A percentile compares a stretch with the other conserved stretches of the same genome.
Evolutionary conservation across 768 basidiomycete species (phyloP).

Genomic region (Zangia roseola): DNA sequence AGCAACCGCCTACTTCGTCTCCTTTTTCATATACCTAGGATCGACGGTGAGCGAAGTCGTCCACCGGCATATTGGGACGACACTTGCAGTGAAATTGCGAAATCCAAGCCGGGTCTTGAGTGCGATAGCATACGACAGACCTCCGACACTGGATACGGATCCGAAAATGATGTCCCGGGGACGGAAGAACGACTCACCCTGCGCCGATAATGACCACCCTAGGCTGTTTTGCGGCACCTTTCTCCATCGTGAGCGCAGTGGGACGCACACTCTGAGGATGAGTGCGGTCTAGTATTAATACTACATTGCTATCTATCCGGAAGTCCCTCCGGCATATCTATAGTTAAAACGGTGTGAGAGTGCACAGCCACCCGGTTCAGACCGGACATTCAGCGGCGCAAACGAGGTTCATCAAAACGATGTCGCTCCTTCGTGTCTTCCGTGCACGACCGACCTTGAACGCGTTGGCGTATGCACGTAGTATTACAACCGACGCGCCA

Average conservation of each 20-base stretch:
- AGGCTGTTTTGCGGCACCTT: neutral
- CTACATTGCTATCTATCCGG: neutral
- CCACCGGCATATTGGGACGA: neutral
- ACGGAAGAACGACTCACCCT: constrained; percentile 14
- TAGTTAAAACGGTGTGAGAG: no score
- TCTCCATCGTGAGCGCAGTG: neutral
- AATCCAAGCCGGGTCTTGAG: constrained; percentile 38
- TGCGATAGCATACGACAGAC: constrained; percentile 42
- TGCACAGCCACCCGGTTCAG: constrained; percentile 23
- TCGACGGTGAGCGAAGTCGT: neutral
- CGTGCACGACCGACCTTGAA: constrained; percentile 29
- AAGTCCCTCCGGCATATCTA: no score
- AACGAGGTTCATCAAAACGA: constrained; percentile 19
- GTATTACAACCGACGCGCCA: constrained; percentile 18
- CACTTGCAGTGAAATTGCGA: constrained; percentile 40
- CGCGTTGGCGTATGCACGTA: constrained; percentile 14
- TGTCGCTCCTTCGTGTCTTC: constrained; percentile 57
- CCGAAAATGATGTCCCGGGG: neutral
- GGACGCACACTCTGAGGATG: neutral
- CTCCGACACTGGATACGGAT: constrained; percentile 35
- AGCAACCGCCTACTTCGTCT: constrained; percentile 47
- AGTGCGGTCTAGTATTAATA: neutral
- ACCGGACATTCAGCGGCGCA: constrained; percentile 1
- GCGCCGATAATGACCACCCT: constrained; percentile 24
- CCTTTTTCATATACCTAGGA: constrained; percentile 45